Conservation (phyloP, 2,329 filamentous ascomycete species). For the Botrytis byssoidea region DNA sequence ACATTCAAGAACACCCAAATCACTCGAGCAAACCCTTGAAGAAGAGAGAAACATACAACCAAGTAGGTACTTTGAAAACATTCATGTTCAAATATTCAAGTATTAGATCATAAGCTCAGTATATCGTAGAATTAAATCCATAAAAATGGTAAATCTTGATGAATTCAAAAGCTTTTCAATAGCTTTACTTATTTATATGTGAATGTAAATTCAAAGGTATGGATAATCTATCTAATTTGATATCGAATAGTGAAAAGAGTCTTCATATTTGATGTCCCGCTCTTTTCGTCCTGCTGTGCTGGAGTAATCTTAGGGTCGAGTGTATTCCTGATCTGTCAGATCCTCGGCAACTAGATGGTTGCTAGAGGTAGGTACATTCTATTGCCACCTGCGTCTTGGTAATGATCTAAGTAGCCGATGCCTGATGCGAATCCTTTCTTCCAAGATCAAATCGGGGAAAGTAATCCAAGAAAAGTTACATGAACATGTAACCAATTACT, state of each 20-base stretch:
- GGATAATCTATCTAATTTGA: background rate
- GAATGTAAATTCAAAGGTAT: background rate
- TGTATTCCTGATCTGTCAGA: too few relatives aligned
- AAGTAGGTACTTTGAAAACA: background rate
- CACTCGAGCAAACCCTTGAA: background rate
- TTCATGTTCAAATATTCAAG: background rate
- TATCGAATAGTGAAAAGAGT: background rate
- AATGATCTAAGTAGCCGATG: background rate
- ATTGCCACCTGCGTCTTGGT: background rate
- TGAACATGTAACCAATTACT: background rate
- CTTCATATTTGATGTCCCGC: background rate
- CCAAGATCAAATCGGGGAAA: background rate
- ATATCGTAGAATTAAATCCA: too few relatives aligned
- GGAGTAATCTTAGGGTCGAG: too few relatives aligned
- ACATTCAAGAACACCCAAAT: background rate
- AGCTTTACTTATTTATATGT: background rate
- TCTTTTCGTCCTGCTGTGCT: background rate
- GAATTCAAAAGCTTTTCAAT: background rate
- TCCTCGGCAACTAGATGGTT: too few relatives aligned
- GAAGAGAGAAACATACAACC: background rate
- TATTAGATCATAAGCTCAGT: background rate
- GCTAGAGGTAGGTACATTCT: background rate
- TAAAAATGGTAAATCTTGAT: too few relatives aligned
- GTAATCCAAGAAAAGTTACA: background rate
- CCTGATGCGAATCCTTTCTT: background rate